Base-by-base conservation (phyloP, 192 early-diverging fungal genomes). In the Coemansia sp. region DNA sequence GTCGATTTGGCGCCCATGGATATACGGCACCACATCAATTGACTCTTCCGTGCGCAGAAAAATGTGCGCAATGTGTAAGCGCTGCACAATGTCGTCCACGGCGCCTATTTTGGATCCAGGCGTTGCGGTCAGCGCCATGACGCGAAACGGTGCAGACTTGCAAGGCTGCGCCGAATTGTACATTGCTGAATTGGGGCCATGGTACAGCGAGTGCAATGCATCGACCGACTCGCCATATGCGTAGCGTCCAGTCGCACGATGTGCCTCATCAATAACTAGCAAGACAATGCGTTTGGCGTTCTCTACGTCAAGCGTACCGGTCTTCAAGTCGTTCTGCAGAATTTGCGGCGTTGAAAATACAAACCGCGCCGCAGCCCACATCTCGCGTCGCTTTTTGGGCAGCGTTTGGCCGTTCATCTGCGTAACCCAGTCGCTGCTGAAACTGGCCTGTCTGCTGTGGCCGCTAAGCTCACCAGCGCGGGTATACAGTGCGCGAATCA, bases 241-340 rank as follows among this genome's bases (percentile, higher is more conserved):
- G 57, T 95, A 90, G 11, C 88, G 84, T 6, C 95, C 95, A 1
- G 87, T 90, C 5, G 94, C 92, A 8, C 89, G 76, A 70, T 97
- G 95, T 0, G 95, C 95, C 67, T 97, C 95, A 57, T 97, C 95
- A 5, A 96, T 78, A 7, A 97, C 93, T n/a, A 95, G 19, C 41
- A 84, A 83, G 0, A 77, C 70, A 41, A 97, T 81, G 9, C 86
- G 70, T 22, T 82, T 67, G 5, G 88, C 85, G 12, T 89, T 66
- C 12, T 69, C 70, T 9, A 45, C 24, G 35, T 50, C 86, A 60
- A 92, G 92, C 10, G 83, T 85, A 4, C 84, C 86, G 0, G 74
- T 64, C 5, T 84, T 81, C 21, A 97, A 62, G 63, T 97, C 95
- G 68, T 97, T 96, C 29, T 92, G 85, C 27, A 96, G 69, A 15